Evolutionary conservation across 495 filamentous ascomycete genomes (phyloP).

Genomic region (Trichoderma virens): DNA sequence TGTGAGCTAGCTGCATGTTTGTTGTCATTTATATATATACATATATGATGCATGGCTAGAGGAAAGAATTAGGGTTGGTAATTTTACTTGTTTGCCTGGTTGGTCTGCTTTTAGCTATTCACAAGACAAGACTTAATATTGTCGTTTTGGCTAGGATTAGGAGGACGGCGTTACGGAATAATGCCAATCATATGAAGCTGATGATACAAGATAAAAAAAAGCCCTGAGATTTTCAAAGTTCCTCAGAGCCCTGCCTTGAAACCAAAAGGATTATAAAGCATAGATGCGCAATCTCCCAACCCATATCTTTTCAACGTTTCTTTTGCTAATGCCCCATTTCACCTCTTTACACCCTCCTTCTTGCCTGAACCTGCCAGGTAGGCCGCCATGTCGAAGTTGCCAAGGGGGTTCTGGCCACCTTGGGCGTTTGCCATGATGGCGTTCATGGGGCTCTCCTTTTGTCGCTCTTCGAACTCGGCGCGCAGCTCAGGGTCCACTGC

Average conservation of each 20-base stretch:
- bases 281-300: background rate
- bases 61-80: background rate
- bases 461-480: conserved; percentile 85
- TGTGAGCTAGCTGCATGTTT: background rate
- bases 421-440: conserved; percentile 36
- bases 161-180: background rate
- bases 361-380: conserved; percentile 58
- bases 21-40: background rate
- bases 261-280: background rate
- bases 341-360: conserved; percentile 15
- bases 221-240: background rate
- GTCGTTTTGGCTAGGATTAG: background rate
- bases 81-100: background rate
- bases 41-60: background rate
- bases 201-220: background rate
- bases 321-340: conserved; percentile 11
- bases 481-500: conserved; percentile 92
- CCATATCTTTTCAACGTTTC: background rate
- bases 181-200: conserved; percentile 2
- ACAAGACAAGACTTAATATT: background rate
- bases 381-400: conserved; percentile 78
- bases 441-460: conserved; percentile 63
- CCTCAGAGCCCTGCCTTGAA: background rate
- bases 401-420: conserved; percentile 39
- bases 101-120: background rate